Base-by-base conservation (phyloP, 2,329 filamentous ascomycete species). In the Fusarium neocosmosporiellum region DNA sequence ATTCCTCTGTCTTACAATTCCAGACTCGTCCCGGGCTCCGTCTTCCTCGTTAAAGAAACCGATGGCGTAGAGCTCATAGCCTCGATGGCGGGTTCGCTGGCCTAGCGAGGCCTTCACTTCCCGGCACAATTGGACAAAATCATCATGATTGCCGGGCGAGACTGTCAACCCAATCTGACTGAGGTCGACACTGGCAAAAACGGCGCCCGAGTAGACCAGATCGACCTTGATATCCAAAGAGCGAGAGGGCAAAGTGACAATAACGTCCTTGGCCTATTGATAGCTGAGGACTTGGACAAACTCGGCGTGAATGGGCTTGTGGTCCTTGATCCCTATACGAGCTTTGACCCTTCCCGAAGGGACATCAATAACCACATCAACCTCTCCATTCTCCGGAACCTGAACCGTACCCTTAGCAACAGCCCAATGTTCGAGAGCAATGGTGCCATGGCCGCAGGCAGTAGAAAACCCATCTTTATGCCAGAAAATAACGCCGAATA, bases 401-500 rank as follows among this genome's bases (percentile, higher is more conserved):
- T 65, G 1, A 2, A 73, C 48, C 1, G 73, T 16, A 4, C 43
- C 27, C 5, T 59, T 71, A 0, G 27, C 16, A 11, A 50, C 5
- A 7, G 27, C 46, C 27, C 9, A 31, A 50, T 50, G 2, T 31
- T 16, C 24, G 27, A 29, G 24, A 27, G 27, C 27, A 11, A 27
- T 29, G 8, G 27, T 50, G 8, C 46, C 24, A 10, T 50, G 27
- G 2, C 16, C 46, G 9, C 46, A 31, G 9, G 46, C 16, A 13
- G 27, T 31, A 4, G 27, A 20, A 13, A 50, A 77, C 18, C 77
- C 77, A 29, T 78, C 75, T 13, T 77, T 78, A n/a, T 78, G 75
- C 77, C 77, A 78, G 37, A 78, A 78, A 1, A 78, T 16, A 4
- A 78, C 77, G 9, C 77, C 75, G n/a, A 77, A 78, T 10, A 67